Evolutionary conservation across 2,329 filamentous ascomycete genomes (phyloP).

Genomic region (Torrubiellomyces zombiae): DNA sequence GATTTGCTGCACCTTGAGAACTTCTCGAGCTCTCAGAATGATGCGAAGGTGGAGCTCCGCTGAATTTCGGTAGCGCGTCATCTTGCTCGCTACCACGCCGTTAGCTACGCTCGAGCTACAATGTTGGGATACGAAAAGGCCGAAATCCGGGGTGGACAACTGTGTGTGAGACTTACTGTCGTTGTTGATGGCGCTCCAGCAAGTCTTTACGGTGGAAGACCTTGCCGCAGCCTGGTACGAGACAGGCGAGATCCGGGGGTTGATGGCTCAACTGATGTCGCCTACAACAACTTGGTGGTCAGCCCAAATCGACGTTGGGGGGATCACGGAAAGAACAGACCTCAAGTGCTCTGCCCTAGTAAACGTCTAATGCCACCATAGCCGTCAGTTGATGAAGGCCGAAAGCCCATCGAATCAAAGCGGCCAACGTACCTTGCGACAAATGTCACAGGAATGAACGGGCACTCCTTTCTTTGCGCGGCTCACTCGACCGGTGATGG

Average conservation of each 20-base stretch:
- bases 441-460: constrained; percentile 37
- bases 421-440: constrained; percentile 11
- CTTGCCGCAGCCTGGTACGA: constrained; percentile 35
- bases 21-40: too few relatives aligned
- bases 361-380: constrained; percentile 29
- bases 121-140: not conserved
- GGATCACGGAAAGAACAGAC: constrained; percentile 17
- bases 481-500: constrained; percentile 39
- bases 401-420: not conserved
- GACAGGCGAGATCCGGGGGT: constrained; percentile 34
- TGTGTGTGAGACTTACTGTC: constrained; percentile 19
- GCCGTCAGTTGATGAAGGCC: constrained; percentile 3
- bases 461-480: constrained; percentile 43
- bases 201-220: constrained; percentile 43
- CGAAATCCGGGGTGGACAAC: constrained; percentile 1
- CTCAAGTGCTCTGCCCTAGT: constrained; percentile 46
- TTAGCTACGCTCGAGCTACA: not conserved
- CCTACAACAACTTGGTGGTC: constrained; percentile 19
- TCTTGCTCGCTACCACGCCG: constrained; percentile 9
- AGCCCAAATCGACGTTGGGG: constrained; percentile 4
- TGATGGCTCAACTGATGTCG: constrained; percentile 45
- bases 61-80: too few relatives aligned
- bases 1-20: too few relatives aligned
- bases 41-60: too few relatives aligned
- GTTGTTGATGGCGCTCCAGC: constrained; percentile 35